A percentile compares a stretch with the other conserved stretches of the same genome.
Conservation (phyloP, 768 basidiomycete genomes). For the Boletus sensibilis region DNA sequence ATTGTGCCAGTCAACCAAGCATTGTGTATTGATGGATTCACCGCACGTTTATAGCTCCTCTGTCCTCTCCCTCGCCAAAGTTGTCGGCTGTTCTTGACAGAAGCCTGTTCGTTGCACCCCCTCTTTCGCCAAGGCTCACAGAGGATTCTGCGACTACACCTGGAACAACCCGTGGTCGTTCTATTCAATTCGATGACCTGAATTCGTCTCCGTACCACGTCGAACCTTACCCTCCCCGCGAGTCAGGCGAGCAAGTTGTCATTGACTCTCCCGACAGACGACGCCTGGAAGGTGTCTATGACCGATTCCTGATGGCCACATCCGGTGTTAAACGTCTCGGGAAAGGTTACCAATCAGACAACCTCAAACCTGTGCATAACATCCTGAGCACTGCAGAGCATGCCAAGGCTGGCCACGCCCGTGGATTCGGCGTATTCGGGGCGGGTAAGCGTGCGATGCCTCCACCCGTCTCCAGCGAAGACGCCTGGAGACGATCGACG, state of each 20-base stretch:
- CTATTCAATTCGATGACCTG: conserved; percentile 41
- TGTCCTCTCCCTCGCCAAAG: conserved; percentile 43
- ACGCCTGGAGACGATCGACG: conserved; percentile 43
- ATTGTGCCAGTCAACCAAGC: not conserved
- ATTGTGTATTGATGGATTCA: conserved; percentile 3
- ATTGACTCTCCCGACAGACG: conserved; percentile 58
- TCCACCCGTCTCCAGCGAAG: conserved; percentile 70
- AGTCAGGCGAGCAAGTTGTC: conserved; percentile 34
- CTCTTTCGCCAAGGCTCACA: conserved; percentile 36
- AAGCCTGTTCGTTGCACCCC: conserved; percentile 62
- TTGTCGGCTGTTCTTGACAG: conserved; percentile 69
- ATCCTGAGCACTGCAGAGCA: conserved; percentile 22
- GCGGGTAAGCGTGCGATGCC: conserved; percentile 57
- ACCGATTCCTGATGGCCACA: conserved; percentile 80
- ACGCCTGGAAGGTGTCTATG: conserved; percentile 72
- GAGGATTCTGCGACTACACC: conserved; percentile 37
- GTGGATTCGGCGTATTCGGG: conserved; percentile 31
- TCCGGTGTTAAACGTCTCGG: conserved; percentile 78
- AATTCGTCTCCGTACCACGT: conserved; percentile 62
- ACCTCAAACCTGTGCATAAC: conserved; percentile 43
- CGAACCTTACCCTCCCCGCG: conserved; percentile 59
- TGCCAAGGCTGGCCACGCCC: conserved; percentile 18
- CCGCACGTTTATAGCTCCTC: conserved; percentile 28
- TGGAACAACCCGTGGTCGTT: conserved; percentile 10
- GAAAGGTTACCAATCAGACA: conserved; percentile 78